Conservation (phyloP, 176 grass and related monocot genomes). For the Avena sativa region DNA sequence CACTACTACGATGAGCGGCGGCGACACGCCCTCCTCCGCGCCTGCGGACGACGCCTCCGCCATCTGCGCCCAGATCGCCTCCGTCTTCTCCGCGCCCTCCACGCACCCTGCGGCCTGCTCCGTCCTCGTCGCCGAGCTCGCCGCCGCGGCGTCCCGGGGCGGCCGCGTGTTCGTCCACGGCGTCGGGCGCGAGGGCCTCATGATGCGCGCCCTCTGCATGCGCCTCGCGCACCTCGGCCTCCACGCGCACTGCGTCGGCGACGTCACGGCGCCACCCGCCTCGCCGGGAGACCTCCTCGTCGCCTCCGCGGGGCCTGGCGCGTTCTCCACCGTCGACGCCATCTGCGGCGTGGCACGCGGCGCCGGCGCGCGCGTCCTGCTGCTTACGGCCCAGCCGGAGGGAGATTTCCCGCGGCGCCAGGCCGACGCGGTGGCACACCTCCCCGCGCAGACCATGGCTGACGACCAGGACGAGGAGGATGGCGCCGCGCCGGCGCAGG, state of each 20-base stretch:
- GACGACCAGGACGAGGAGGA: conserved; percentile 54
- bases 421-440: conserved; percentile 61
- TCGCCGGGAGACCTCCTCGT: conserved; percentile 61
- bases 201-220: conserved; percentile 96
- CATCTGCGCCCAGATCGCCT: conserved; percentile 78
- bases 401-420: conserved; percentile 51
- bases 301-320: conserved; percentile 73
- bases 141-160: conserved; percentile 14
- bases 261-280: conserved; percentile 66
- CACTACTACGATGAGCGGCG: conserved; percentile 49
- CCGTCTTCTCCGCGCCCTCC: conserved; percentile 61
- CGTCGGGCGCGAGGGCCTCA: conserved; percentile 95
- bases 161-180: conserved; percentile 79
- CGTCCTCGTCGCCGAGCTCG: conserved; percentile 48
- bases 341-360: conserved; percentile 71
- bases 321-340: conserved; percentile 91
- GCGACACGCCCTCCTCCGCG: neutral
- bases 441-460: conserved; percentile 89
- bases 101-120: conserved; percentile 39
- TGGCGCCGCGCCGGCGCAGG: neutral
- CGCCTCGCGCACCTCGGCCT: conserved; percentile 86
- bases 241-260: conserved; percentile 68
- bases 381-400: conserved; percentile 66
- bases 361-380: conserved; percentile 62
- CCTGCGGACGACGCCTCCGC: conserved; percentile 35